Percentiles rank a stretch among this genome's conserved stretches.
Evolutionary conservation across 75 land plant species (phyloP).

Genomic region (Ceratopteris richardii): DNA sequence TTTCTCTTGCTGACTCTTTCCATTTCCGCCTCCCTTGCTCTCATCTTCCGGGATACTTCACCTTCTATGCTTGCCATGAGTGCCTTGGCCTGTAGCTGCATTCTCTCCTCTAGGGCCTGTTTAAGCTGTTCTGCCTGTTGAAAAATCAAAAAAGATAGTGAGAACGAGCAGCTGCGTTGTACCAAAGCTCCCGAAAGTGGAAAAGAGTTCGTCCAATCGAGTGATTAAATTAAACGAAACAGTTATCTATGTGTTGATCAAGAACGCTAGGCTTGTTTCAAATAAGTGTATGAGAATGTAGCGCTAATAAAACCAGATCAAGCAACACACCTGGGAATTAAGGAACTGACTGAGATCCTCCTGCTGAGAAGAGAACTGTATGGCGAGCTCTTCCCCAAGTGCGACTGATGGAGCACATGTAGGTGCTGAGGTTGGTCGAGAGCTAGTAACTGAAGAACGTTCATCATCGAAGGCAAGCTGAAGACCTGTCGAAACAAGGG

Average conservation of each 20-base stretch:
- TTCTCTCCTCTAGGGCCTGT: slow-evolving; percentile 45
- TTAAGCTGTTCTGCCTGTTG: slow-evolving; percentile 36
- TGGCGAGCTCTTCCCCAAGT: slow-evolving; percentile 29
- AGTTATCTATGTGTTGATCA: no score
- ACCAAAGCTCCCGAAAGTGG: no score
- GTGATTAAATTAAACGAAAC: no score
- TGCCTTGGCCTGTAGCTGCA: slow-evolving; percentile 40
- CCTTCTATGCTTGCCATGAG: slow-evolving; percentile 36
- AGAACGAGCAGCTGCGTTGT: no score
- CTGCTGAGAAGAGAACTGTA: slow-evolving; percentile 45
- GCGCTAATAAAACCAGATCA: no score
- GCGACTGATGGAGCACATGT: slow-evolving; percentile 15
- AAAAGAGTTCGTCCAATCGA: no score
- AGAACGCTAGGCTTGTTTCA: no score
- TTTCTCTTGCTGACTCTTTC: slow-evolving; percentile 47
- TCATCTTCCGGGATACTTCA: slow-evolving; percentile 23
- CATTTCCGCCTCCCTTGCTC: slow-evolving; percentile 45
- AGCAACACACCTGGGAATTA: slow-evolving; percentile 49
- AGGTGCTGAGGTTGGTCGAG: slow-evolving; percentile 34
- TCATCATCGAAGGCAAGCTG: slow-evolving; percentile 56
- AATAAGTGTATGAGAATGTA: no score
- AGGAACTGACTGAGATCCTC: slow-evolving; percentile 46
- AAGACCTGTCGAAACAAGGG: slow-evolving; percentile 61
- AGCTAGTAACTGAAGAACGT: slow-evolving; percentile 39
- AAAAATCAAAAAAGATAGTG: no score